Conservation (phyloP, 495 filamentous ascomycete genomes). For the Neurospora sp. region DNA sequence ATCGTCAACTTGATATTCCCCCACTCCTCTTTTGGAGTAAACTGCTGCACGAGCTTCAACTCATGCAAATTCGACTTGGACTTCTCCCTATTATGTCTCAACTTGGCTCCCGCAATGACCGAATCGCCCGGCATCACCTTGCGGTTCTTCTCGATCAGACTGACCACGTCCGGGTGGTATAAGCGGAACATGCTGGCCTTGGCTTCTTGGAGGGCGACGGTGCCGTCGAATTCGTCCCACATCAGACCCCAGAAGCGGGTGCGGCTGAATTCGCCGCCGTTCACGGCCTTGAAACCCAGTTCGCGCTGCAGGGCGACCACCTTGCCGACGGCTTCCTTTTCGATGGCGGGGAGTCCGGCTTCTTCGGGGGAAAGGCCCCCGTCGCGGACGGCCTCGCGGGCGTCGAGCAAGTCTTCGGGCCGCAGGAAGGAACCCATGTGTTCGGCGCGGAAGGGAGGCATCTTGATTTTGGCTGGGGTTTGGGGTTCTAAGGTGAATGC, state of each 20-base stretch:
- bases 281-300: conserved; percentile 57
- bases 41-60: conserved; percentile 53
- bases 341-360: conserved; percentile 39
- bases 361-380: conserved; percentile 46
- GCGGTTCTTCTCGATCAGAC: conserved; percentile 47
- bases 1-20: conserved; percentile 62
- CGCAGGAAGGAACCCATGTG: conserved; percentile 75
- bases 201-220: conserved; percentile 51
- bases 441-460: conserved; percentile 74
- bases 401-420: conserved; percentile 55
- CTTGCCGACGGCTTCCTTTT: conserved; percentile 57
- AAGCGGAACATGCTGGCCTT: conserved; percentile 59
- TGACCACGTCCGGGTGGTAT: conserved; percentile 73
- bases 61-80: conserved; percentile 59
- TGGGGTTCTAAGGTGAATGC: neutral
- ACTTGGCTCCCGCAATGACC: conserved; percentile 64
- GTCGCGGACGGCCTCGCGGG: conserved; percentile 48
- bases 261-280: conserved; percentile 69
- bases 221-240: conserved; percentile 64
- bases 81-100: conserved; percentile 53
- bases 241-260: conserved; percentile 58
- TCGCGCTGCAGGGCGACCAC: conserved; percentile 58
- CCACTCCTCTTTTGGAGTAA: conserved; percentile 48
- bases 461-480: conserved; percentile 21
- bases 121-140: conserved; percentile 65